Evolutionary conservation across 225 moss, liverwort and hornwort genomes (phyloP), one percentile per base, ranked within the genome.

Genomic region (Neckera pumila): DNA sequence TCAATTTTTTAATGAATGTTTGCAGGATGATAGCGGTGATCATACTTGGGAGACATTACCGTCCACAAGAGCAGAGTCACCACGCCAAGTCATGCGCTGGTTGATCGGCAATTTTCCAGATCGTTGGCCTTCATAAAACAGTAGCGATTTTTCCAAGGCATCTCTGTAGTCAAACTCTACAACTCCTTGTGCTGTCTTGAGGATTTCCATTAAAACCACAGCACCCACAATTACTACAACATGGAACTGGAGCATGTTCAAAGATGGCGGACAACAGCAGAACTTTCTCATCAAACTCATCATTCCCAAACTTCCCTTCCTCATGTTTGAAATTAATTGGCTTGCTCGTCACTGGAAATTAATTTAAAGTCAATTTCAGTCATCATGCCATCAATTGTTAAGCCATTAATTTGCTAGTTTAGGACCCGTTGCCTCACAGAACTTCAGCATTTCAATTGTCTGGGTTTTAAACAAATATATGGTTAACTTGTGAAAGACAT

Each of bases 51-150:
- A 93, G 74, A 85, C 90, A 87, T 89, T 92, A 90, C 95, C 95
- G 89, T 93, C 95, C 81, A 83, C 84, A 84, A 95, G 90, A 88
- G 91, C 95, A 4, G 95, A 93, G 89, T 95, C 93, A 5, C 93
- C 95, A 30, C 95, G 92, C 95, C 95, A 95, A 51, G 88, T 76
- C 92, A 95, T 88, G 38, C 95, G 91, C 88, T 95, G 95, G 79
- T 67, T 79, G 49, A 10, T 61, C 13, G 95, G 95, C 43, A 95
- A 58, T 74, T 90, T 92, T 3, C 95, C 95, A 16, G 95, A 95
- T 38, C 95, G 90, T 62, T 95, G 95, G 78, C 93, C 93, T 87
- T 95, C 93, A 81, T 95, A 95, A 66, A 93, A 95, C 75, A 95
- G 87, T 0, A 95, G 89, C 30, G 95, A 89, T 30, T 95, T 95